Percentiles rank a stretch among this genome's conserved stretches.
Evolutionary conservation across 306 rosid species (phyloP).

Genomic region (Corylus heterophylla): DNA sequence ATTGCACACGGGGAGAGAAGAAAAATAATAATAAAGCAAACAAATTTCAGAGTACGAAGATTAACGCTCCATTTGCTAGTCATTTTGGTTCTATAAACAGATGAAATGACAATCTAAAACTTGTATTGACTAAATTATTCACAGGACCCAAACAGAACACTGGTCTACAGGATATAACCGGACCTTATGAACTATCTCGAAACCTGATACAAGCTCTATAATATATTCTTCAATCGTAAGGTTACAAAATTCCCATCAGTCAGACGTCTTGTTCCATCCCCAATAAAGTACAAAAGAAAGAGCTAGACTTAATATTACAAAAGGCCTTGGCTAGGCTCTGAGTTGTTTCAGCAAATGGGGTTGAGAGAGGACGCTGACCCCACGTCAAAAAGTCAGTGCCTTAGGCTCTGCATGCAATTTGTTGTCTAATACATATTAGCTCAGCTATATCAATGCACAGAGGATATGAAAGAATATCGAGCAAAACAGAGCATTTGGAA

Average conservation of each 20-base stretch:
- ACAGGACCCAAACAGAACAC: conserved; percentile 1
- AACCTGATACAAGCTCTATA: not conserved
- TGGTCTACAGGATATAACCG: not conserved
- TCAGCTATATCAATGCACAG: conserved; percentile 11
- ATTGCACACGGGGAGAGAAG: not conserved
- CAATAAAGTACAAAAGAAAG: not conserved
- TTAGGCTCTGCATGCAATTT: conserved; percentile 40
- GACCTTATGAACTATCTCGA: not conserved
- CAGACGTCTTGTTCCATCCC: conserved; percentile 19
- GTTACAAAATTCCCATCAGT: not conserved
- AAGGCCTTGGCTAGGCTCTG: not conserved
- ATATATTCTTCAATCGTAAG: not conserved
- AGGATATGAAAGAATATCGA: not conserved
- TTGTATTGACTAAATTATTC: not conserved
- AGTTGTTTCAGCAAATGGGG: not conserved
- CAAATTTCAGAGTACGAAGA: not conserved
- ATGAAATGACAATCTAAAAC: not conserved
- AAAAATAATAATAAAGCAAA: too few species aligned
- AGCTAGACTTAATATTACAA: not conserved
- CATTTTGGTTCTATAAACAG: not conserved
- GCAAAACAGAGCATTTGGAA: not conserved
- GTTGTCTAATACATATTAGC: conserved; percentile 16
- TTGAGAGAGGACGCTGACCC: not conserved
- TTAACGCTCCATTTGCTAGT: not conserved
- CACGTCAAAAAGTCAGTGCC: conserved; percentile 39